Conservation (phyloP, 192 early-diverging fungal genomes). For the Martensiomyces pterosporus region DNA sequence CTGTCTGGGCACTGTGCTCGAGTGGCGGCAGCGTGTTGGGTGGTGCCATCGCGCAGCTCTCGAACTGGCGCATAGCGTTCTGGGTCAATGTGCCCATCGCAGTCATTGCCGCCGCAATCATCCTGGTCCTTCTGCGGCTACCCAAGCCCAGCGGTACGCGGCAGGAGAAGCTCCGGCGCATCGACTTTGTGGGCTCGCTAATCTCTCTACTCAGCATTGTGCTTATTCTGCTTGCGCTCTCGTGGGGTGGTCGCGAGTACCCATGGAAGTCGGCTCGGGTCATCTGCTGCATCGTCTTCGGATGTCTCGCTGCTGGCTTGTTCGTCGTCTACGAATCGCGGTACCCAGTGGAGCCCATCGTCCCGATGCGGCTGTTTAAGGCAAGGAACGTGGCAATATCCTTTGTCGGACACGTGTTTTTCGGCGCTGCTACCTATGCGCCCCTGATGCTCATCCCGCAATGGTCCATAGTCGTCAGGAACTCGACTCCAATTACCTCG, state of each 20-base stretch:
- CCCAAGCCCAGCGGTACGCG: slow-evolving; percentile 8
- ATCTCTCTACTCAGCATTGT: slow-evolving; percentile 50
- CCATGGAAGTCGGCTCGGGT: slow-evolving; percentile 47
- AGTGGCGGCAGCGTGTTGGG: slow-evolving; percentile 47
- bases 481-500: slow-evolving; percentile 15
- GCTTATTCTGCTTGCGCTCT: slow-evolving; percentile 61
- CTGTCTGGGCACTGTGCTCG: slow-evolving; percentile 46
- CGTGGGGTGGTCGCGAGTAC: slow-evolving; percentile 59
- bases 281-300: slow-evolving; percentile 31
- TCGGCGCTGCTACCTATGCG: slow-evolving; percentile 19
- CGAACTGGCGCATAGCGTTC: slow-evolving; percentile 41
- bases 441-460: slow-evolving; percentile 16
- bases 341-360: slow-evolving; percentile 54
- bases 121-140: slow-evolving; percentile 9
- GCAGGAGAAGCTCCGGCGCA: slow-evolving; percentile 45
- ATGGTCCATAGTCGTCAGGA: slow-evolving; percentile 15
- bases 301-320: slow-evolving; percentile 23
- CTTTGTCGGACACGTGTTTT: slow-evolving; percentile 8
- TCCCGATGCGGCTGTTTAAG: slow-evolving; percentile 55
- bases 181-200: slow-evolving; percentile 61
- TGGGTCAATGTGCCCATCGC: slow-evolving; percentile 50
- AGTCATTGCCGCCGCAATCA: slow-evolving; percentile 25
- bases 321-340: slow-evolving; percentile 60
- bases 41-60: slow-evolving; percentile 38
- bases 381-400: slow-evolving; percentile 40